Percentiles rank a stretch among this genome's conserved stretches.
Evolutionary conservation across 108 stramenopile genomes (phyloP).

Genomic region (Conticribra weissflogii): DNA sequence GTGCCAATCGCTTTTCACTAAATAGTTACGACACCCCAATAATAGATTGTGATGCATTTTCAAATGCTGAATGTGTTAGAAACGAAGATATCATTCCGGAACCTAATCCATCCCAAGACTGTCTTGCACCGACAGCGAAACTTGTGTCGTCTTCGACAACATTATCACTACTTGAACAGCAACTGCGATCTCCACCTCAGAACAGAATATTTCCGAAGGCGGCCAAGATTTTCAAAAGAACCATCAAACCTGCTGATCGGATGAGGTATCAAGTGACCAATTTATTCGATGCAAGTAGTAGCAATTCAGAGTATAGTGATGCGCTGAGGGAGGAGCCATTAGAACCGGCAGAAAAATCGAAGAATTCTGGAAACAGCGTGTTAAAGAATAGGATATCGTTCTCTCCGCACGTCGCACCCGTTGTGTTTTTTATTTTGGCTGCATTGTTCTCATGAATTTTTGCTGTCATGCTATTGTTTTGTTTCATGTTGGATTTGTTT

Average conservation of each 20-base stretch:
- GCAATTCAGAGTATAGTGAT: neutral
- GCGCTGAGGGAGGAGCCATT: neutral
- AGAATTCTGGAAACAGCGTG: neutral
- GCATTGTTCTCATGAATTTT: too few relatives aligned
- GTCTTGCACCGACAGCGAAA: too few relatives aligned
- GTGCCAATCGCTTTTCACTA: conserved; percentile 21
- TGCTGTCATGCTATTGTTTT: too few relatives aligned
- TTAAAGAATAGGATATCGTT: too few relatives aligned
- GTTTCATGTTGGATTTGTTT: too few relatives aligned
- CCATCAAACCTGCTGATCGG: neutral
- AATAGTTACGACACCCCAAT: neutral
- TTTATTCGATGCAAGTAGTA: neutral
- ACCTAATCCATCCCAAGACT: neutral
- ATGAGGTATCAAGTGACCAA: neutral
- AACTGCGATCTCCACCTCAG: neutral
- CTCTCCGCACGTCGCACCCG: too few relatives aligned
- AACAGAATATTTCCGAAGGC: neutral
- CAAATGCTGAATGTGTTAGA: neutral
- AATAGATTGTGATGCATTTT: conserved; percentile 1
- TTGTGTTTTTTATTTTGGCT: too few relatives aligned
- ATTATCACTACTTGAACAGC: neutral
- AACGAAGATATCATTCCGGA: conserved; percentile 3
- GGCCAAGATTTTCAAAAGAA: neutral
- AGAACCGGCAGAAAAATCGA: neutral
- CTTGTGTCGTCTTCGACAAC: too few relatives aligned